A percentile compares a stretch with the other conserved stretches of the same genome.
phyloP scores from a whole-genome alignment of 805 yeast genomes.

The Schwanniomyces polymorphus region DNA sequence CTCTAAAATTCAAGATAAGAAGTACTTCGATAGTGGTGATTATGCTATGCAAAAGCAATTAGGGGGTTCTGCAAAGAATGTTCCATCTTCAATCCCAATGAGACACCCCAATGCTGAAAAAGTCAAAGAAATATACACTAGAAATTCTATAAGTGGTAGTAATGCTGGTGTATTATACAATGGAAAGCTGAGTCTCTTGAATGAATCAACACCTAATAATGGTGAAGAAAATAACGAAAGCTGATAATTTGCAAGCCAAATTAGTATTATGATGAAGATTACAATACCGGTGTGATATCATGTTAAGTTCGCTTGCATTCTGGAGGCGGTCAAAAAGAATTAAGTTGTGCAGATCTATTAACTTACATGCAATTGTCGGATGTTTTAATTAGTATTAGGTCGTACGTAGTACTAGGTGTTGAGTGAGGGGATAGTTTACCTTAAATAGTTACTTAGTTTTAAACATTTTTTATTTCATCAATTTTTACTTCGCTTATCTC shows the following conservation, averaged over 20 bases:
- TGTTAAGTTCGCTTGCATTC: no score
- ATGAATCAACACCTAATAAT: slow-evolving; percentile 43
- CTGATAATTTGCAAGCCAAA: not conserved
- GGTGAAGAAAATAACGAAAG: slow-evolving; percentile 11
- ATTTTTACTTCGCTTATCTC: not conserved
- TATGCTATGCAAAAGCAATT: slow-evolving; percentile 72
- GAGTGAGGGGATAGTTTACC: not conserved
- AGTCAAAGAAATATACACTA: slow-evolving; percentile 55
- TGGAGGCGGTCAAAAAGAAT: no score
- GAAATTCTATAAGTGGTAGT: slow-evolving; percentile 56
- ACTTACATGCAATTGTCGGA: not conserved
- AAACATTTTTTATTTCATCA: not conserved
- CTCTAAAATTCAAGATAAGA: slow-evolving; percentile 79
- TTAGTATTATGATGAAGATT: not conserved
- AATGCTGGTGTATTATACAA: slow-evolving; percentile 43
- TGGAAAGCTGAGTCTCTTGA: slow-evolving; percentile 56
- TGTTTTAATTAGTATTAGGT: not conserved
- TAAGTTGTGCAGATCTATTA: not conserved
- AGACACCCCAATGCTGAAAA: slow-evolving; percentile 57
- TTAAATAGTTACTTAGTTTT: not conserved
- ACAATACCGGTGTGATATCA: no score
- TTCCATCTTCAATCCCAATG: slow-evolving; percentile 38
- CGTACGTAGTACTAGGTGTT: not conserved
- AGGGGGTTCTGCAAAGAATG: slow-evolving; percentile 23
- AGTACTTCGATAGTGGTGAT: slow-evolving; percentile 92